These are phyloP conservation scores for Pythium pyrilobum DNA, from an alignment of 352 stramenopile species.

Conservation along the genomic window DNA sequence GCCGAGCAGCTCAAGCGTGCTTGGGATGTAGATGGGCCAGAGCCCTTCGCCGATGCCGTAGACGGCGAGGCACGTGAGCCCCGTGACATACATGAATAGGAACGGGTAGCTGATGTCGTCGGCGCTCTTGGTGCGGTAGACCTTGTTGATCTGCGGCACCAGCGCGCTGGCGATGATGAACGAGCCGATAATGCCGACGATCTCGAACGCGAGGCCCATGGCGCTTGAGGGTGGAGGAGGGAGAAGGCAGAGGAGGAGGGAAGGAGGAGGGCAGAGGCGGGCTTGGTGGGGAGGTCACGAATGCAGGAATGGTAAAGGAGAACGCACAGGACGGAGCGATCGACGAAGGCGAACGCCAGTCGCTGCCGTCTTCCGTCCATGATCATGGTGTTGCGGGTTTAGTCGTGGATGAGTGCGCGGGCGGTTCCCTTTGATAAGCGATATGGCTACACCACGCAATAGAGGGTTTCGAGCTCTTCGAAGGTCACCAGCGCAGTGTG, in stretches of 20 bases:
- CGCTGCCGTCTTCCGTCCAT: too few relatives aligned
- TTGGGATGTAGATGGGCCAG: slow-evolving; percentile 57
- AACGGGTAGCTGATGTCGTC: slow-evolving; percentile 52
- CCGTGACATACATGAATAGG: slow-evolving; percentile 37
- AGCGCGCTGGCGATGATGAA: slow-evolving; percentile 55
- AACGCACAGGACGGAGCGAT: too few relatives aligned
- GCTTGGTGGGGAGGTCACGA: too few relatives aligned
- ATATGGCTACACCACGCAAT: too few relatives aligned
- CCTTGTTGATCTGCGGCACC: slow-evolving; percentile 52
- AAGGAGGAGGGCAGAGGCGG: background rate
- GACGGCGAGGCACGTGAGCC: slow-evolving; percentile 30
- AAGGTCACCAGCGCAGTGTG: too few relatives aligned
- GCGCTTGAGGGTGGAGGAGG: slow-evolving; percentile 20
- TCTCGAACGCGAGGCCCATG: slow-evolving; percentile 25
- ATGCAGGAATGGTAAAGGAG: too few relatives aligned
- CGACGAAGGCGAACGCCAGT: too few relatives aligned
- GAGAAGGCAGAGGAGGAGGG: background rate
- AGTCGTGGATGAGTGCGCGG: too few relatives aligned
- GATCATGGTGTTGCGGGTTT: too few relatives aligned
- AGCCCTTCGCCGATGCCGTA: slow-evolving; percentile 46
- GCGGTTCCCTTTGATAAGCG: too few relatives aligned
- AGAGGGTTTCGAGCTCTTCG: too few relatives aligned
- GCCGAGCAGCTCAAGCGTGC: slow-evolving; percentile 33
- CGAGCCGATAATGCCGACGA: slow-evolving; percentile 45
- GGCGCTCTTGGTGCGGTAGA: slow-evolving; percentile 57